Evolutionary conservation across 805 yeast species (phyloP), one percentile per base, ranked within the genome.

Genomic region (Jamesozyma lodderae): DNA sequence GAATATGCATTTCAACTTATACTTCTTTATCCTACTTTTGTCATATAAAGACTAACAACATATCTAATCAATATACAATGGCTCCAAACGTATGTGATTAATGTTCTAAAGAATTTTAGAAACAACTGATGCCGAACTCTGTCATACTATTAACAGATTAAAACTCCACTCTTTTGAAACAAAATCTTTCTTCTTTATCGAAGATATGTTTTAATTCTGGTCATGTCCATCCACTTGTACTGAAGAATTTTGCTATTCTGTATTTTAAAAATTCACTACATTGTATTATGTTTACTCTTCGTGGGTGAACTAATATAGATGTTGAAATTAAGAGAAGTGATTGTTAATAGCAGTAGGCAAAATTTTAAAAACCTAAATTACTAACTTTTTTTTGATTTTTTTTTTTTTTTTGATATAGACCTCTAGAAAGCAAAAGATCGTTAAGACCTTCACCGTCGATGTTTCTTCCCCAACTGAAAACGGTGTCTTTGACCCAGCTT

Each of bases 401-500:
- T 43, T 32, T 31, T 45, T 24, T 35, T 42, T 33, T 34, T 42
- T 46, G 43, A 38, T 52, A 46, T 67, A 80, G 94, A 79, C 87
- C 68, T 82, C 75, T 75, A 79, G 77, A 79, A 79, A 73, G 72
- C 81, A 68, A 80, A 82, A 77, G 67, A 76, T 75, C 66, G 77
- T 83, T 66, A 83, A 80, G 77, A 84, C 83, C 74, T 86, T 82
- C 76, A 82, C 83, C 63, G 90, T 92, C 66, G 97, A 90, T 77
- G 85, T 82, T 66, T 78, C 96, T 49, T 94, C 94, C 68, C 95
- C 96, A 74, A 87, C 87, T 66, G 94, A 85, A 69, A 85, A 84
- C 72, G 94, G 88, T 76, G 94, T 90, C 67, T 85, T 87, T 64
- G 97, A 92, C 81, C 92, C 94, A 69, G 82, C 92, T 66, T 80